Conservation (phyloP, 2,329 filamentous ascomycete genomes). For the Aspergillus pseudotamarii region DNA sequence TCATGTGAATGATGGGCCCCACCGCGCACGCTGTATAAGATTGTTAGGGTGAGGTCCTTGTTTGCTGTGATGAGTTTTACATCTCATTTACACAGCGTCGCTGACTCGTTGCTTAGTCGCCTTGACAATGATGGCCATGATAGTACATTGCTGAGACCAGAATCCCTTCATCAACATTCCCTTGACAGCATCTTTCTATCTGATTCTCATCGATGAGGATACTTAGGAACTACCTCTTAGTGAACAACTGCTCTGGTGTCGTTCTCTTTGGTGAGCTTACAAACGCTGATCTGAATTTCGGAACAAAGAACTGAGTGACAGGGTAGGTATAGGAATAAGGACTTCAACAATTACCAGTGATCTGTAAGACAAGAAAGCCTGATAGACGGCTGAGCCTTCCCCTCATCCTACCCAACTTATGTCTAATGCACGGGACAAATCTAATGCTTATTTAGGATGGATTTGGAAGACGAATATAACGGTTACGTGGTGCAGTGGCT, state of each 20-base stretch:
- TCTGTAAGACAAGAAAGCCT: neutral
- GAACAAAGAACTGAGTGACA: neutral
- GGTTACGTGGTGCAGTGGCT: neutral
- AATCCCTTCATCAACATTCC: neutral
- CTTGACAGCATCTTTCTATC: neutral
- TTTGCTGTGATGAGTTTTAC: neutral
- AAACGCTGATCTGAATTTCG: no score
- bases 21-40: neutral
- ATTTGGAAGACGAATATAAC: neutral
- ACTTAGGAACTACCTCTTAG: neutral
- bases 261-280: neutral
- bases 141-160: neutral
- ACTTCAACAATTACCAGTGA: neutral
- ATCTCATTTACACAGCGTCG: neutral
- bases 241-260: no score
- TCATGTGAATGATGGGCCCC: neutral
- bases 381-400: neutral
- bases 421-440: neutral
- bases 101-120: conserved; percentile 14
- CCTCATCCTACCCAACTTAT: neutral
- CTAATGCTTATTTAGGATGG: neutral
- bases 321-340: neutral
- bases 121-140: neutral
- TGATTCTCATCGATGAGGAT: neutral
- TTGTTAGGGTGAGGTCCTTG: neutral